Evolutionary conservation across 1,284 basidiomycete species (phyloP).

Genomic region (Cryptococcus hybrid): DNA sequence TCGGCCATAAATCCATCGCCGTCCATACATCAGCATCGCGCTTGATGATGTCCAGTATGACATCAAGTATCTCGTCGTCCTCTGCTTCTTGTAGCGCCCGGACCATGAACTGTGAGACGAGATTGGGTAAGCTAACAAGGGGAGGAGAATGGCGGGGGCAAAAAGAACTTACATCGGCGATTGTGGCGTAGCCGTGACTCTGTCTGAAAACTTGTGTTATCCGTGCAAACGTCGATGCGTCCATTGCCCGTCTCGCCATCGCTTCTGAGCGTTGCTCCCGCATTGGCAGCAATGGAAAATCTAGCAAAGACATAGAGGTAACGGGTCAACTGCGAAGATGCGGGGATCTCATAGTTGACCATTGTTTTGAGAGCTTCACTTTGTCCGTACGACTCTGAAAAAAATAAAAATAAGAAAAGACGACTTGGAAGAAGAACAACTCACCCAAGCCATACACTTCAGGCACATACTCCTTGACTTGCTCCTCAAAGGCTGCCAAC

Average conservation of each 20-base stretch:
- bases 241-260: conserved; percentile 26
- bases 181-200: conserved; percentile 38
- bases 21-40: conserved; percentile 47
- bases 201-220: conserved; percentile 38
- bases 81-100: conserved; percentile 32
- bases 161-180: conserved; percentile 30
- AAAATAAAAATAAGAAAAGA: not conserved
- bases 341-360: conserved; percentile 34
- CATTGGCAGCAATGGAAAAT: conserved; percentile 37
- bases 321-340: conserved; percentile 25
- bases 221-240: conserved; percentile 38
- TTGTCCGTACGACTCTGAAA: conserved; percentile 25
- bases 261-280: conserved; percentile 20
- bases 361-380: conserved; percentile 24
- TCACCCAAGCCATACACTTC: conserved; percentile 40
- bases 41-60: conserved; percentile 37
- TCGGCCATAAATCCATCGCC: conserved; percentile 42
- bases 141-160: too few relatives aligned
- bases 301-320: conserved; percentile 40
- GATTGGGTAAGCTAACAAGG: not conserved
- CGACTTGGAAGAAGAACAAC: conserved; percentile 3
- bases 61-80: conserved; percentile 37
- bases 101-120: conserved; percentile 23
- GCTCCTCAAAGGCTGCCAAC: conserved; percentile 31
- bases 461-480: conserved; percentile 43